Conservation (phyloP, 2,329 filamentous ascomycete genomes). For the Hypoxylon sp. region DNA sequence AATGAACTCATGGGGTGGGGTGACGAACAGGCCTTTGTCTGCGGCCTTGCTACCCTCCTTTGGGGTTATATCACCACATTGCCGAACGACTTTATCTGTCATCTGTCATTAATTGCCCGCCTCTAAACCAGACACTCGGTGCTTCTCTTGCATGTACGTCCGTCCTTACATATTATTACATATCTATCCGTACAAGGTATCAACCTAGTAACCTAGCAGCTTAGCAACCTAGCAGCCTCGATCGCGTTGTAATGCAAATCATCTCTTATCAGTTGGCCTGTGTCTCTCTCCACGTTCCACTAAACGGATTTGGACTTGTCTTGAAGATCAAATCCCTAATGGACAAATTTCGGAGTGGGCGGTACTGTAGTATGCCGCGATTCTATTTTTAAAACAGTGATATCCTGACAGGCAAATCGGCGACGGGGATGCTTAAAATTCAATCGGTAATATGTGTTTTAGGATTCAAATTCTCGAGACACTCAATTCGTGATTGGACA, state of each 20-base stretch:
- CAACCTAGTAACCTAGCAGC: neutral
- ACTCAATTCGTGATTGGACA: conserved; percentile 39
- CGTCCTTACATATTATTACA: conserved; percentile 29
- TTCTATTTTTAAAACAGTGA: conserved; percentile 43
- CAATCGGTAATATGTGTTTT: conserved; percentile 34
- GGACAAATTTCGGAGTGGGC: conserved; percentile 23
- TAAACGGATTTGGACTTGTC: conserved; percentile 9
- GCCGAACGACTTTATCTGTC: conserved; percentile 41
- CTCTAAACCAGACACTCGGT: conserved; percentile 37
- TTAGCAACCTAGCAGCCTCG: conserved; percentile 4
- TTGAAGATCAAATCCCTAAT: conserved; percentile 29
- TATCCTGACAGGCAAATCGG: conserved; percentile 1
- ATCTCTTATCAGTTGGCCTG: conserved; percentile 26
- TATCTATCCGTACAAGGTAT: conserved; percentile 23
- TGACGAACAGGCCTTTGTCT: conserved; percentile 27
- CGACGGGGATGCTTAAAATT: conserved; percentile 31
- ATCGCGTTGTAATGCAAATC: conserved; percentile 37
- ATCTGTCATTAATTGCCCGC: conserved; percentile 38
- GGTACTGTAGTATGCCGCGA: conserved; percentile 33
- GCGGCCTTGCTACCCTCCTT: conserved; percentile 20
- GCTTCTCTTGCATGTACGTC: conserved; percentile 40
- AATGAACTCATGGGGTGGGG: conserved; percentile 36
- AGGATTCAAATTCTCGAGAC: conserved; percentile 27
- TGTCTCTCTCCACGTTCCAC: conserved; percentile 17
- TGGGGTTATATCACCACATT: conserved; percentile 37